These are phyloP conservation scores for Picea abies DNA, from an alignment of 83 land plant species.

Conservation along the genomic window DNA sequence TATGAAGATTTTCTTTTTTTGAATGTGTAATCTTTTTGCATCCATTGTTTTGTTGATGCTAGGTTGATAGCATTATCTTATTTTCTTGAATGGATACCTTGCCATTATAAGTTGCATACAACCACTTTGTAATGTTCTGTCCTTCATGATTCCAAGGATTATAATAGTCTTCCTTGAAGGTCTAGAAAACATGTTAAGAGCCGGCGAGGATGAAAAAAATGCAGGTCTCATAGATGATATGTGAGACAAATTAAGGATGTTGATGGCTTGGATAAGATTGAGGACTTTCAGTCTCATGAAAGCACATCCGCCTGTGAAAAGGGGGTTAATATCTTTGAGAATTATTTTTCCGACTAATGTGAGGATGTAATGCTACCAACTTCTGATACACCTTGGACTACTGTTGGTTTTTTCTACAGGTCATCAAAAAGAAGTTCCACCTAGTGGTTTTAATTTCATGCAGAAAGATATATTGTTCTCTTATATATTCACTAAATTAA, in stretches of 20 bases:
- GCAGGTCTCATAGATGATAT: constrained; percentile 4
- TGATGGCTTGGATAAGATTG: constrained; percentile 11
- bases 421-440: no score
- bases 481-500: no score
- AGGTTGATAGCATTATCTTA: not conserved
- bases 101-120: constrained; percentile 33
- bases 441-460: no score
- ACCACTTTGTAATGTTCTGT: constrained; percentile 39
- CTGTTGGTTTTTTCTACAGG: no score
- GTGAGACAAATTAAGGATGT: not conserved
- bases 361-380: no score
- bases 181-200: no score
- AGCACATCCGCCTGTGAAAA: not conserved
- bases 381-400: no score
- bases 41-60: not conserved
- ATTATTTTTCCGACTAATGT: not conserved
- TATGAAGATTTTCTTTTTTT: no score
- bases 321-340: constrained; percentile 8
- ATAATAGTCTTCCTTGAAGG: constrained; percentile 31
- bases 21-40: no score
- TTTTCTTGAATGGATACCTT: constrained; percentile 18
- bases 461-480: no score
- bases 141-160: constrained; percentile 28
- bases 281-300: not conserved
- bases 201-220: constrained; percentile 21